Conservation (phyloP, 2,329 filamentous ascomycete species). For the Fusarium compactum region DNA sequence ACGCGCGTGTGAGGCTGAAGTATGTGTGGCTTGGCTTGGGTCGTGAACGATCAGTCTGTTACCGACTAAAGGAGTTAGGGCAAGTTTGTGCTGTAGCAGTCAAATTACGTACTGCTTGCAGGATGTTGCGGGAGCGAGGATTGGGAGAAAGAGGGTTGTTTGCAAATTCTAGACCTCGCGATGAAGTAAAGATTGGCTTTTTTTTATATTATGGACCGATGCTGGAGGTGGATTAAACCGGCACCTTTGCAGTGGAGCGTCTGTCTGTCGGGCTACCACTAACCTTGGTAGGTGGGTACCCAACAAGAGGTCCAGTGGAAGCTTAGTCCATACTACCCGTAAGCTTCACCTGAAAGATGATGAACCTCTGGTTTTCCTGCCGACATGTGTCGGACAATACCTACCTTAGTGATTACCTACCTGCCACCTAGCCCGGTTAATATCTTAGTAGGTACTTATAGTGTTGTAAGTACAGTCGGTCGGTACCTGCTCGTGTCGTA, state of each 20-base stretch:
- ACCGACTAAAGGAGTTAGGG: neutral
- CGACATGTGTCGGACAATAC: neutral
- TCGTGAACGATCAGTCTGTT: neutral
- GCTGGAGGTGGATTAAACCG: constrained; percentile 1
- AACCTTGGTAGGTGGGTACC: neutral
- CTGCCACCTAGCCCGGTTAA: neutral
- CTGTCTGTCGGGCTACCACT: neutral
- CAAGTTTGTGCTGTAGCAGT: neutral
- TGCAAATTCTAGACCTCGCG: constrained; percentile 15
- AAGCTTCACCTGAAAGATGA: neutral
- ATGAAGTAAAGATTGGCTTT: constrained; percentile 25
- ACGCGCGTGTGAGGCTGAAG: constrained; percentile 14
- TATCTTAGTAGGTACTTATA: neutral
- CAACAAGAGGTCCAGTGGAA: neutral
- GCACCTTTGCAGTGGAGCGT: constrained; percentile 7
- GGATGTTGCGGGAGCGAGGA: neutral
- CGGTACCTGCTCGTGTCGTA: neutral
- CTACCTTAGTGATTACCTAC: neutral
- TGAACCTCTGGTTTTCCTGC: neutral
- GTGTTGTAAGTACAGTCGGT: neutral
- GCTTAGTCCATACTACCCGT: neutral
- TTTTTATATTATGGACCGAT: constrained; percentile 17
- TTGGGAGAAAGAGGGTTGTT: constrained; percentile 9
- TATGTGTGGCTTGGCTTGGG: neutral
- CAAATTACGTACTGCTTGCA: neutral